These are phyloP conservation scores for Lasiosphaeris hirsuta DNA, from an alignment of 495 filamentous ascomycete species.

Conservation along the genomic window DNA sequence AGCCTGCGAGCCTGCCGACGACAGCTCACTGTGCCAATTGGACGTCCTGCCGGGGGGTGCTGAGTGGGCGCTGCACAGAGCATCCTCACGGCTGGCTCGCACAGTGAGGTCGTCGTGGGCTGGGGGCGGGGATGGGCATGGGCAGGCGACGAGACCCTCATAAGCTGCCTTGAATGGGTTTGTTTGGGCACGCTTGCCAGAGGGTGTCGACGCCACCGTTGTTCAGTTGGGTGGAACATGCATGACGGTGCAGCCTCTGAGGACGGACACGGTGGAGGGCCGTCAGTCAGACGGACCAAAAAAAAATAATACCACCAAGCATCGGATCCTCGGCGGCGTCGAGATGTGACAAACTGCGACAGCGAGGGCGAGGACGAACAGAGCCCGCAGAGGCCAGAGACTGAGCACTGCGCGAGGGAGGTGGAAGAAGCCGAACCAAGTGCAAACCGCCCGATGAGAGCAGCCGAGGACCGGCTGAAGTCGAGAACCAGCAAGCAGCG, in stretches of 20 bases:
- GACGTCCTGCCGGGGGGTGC: neutral
- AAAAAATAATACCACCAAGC: neutral
- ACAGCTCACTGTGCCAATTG: neutral
- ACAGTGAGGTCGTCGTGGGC: too few relatives aligned
- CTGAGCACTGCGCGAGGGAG: neutral
- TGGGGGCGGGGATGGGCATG: too few relatives aligned
- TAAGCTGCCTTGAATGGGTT: neutral
- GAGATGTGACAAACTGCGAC: conserved; percentile 5
- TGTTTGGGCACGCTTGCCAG: neutral
- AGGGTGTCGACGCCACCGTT: conserved; percentile 14
- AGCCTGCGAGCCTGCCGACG: neutral
- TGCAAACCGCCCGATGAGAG: neutral
- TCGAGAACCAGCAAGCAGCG: conserved; percentile 18
- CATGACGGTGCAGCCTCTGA: conserved; percentile 14
- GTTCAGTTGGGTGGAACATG: conserved; percentile 18
- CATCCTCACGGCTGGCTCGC: neutral
- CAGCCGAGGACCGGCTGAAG: conserved; percentile 25
- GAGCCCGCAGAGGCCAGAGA: too few relatives aligned
- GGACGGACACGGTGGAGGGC: conserved; percentile 5
- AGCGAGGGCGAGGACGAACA: neutral
- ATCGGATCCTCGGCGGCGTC: conserved; percentile 5
- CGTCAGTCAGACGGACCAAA: neutral
- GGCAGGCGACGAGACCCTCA: neutral
- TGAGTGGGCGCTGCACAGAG: neutral
- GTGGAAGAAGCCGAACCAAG: conserved; percentile 7